Percentiles rank a stretch among this genome's conserved stretches.
Conservation (phyloP, 352 stramenopile genomes). For the Globisporangium carolinianum region DNA sequence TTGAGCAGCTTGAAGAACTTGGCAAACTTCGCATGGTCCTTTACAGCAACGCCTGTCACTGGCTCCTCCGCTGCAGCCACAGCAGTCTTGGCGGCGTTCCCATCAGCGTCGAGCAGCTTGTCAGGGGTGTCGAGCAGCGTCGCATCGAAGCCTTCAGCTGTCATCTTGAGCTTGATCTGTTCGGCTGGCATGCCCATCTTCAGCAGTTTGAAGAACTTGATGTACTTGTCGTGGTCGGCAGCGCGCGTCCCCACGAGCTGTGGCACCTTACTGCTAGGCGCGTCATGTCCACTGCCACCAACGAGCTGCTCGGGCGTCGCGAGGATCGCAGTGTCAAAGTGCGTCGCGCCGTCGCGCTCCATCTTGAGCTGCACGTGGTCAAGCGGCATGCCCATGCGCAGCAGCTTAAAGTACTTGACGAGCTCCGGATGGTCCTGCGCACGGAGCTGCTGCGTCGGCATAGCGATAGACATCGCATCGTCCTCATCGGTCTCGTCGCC, state of each 20-base stretch:
- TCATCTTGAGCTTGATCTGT: constrained; percentile 93
- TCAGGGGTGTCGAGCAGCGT: constrained; percentile 76
- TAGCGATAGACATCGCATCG: constrained; percentile 10
- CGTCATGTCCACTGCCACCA: not conserved
- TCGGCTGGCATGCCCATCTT: constrained; percentile 92
- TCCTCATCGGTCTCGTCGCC: constrained; percentile 66
- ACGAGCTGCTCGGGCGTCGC: constrained; percentile 80
- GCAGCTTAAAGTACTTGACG: constrained; percentile 74
- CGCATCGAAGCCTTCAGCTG: constrained; percentile 86
- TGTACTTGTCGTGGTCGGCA: constrained; percentile 66
- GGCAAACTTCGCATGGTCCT: constrained; percentile 88
- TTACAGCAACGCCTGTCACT: constrained; percentile 32
- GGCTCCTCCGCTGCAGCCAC: not conserved
- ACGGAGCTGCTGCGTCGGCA: constrained; percentile 16
- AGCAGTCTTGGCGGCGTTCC: constrained; percentile 21
- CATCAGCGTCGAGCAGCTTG: constrained; percentile 50
- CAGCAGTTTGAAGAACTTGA: constrained; percentile 94
- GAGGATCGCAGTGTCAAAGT: constrained; percentile 51
- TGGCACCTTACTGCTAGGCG: constrained; percentile 39
- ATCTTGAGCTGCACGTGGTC: constrained; percentile 66
- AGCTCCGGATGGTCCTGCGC: constrained; percentile 63
- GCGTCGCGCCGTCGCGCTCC: constrained; percentile 38
- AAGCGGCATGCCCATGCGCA: constrained; percentile 75
- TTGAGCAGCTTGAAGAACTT: constrained; percentile 95
- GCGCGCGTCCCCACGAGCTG: constrained; percentile 50